A percentile compares a stretch with the other conserved stretches of the same genome.
Evolutionary conservation across 2,329 filamentous ascomycete species (phyloP).

Genomic region (Bretziella fagacearum): DNA sequence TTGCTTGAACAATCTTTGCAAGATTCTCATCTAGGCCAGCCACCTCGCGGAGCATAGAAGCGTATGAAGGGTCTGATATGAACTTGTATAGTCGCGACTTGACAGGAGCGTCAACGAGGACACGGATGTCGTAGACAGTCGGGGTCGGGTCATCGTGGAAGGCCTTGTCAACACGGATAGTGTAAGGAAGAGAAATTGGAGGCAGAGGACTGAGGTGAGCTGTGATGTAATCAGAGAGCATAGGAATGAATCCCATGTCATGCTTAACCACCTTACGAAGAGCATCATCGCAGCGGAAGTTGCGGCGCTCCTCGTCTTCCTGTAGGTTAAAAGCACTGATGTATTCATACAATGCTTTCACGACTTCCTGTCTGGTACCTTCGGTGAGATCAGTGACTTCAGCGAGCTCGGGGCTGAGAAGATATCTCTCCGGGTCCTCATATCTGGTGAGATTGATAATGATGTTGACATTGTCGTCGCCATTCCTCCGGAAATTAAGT

Average conservation of each 20-base stretch:
- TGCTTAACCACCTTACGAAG: slow-evolving; percentile 59
- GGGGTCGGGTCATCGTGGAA: slow-evolving; percentile 59
- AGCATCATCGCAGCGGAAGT: slow-evolving; percentile 75
- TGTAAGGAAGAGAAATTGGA: slow-evolving; percentile 74
- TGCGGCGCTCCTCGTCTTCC: slow-evolving; percentile 87
- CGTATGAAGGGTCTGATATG: slow-evolving; percentile 52
- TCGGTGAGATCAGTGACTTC: slow-evolving; percentile 75
- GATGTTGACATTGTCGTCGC: slow-evolving; percentile 84
- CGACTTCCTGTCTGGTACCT: slow-evolving; percentile 71
- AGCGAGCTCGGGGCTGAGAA: slow-evolving; percentile 59
- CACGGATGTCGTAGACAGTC: slow-evolving; percentile 79
- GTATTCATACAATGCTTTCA: slow-evolving; percentile 93
- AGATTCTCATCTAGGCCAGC: slow-evolving; percentile 68
- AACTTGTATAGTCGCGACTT: slow-evolving; percentile 48
- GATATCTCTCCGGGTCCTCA: slow-evolving; percentile 72
- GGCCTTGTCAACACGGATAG: slow-evolving; percentile 76
- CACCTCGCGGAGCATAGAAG: slow-evolving; percentile 59
- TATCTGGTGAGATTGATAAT: slow-evolving; percentile 73
- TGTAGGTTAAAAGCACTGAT: slow-evolving; percentile 71
- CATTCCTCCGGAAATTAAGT: slow-evolving; percentile 76
- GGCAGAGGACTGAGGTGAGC: slow-evolving; percentile 63
- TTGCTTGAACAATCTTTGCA: slow-evolving; percentile 63
- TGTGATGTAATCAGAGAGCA: slow-evolving; percentile 63
- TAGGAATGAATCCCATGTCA: slow-evolving; percentile 70
- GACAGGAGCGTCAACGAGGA: slow-evolving; percentile 70